phyloP scores from a whole-genome alignment of 352 stramenopile genomes.

The Phytophthora pini region DNA sequence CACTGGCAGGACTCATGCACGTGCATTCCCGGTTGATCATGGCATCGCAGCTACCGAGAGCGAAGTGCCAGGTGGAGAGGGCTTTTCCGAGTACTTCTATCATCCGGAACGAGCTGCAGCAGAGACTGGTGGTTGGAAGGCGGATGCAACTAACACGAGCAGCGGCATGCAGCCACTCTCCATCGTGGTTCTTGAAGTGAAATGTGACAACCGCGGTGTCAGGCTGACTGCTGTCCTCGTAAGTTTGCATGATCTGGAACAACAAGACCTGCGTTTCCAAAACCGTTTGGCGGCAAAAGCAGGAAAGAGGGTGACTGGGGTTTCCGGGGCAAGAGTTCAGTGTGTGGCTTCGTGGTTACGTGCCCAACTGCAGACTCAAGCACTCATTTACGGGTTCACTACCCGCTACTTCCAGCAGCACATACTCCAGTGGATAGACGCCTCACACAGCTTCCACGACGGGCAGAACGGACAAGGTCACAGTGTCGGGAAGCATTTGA shows the following conservation, averaged over 20 bases:
- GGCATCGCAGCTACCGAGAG: conserved; percentile 19
- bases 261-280: conserved; percentile 73
- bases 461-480: conserved; percentile 11
- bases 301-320: conserved; percentile 7
- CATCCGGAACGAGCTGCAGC: conserved; percentile 48
- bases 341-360: conserved; percentile 58
- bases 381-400: conserved; percentile 79
- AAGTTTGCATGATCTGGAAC: conserved; percentile 64
- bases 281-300: conserved; percentile 30
- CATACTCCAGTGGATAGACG: conserved; percentile 63
- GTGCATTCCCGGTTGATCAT: conserved; percentile 27
- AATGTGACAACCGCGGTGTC: conserved; percentile 76
- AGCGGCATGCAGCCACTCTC: conserved; percentile 25
- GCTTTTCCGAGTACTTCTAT: conserved; percentile 79
- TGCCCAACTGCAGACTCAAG: conserved; percentile 56
- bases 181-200: conserved; percentile 73
- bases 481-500: conserved; percentile 26
- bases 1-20: conserved; percentile 24
- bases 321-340: conserved; percentile 53
- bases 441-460: conserved; percentile 37
- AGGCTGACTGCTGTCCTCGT: conserved; percentile 66
- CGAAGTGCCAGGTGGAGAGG: conserved; percentile 48
- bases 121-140: conserved; percentile 30
- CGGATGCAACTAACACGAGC: conserved; percentile 7
- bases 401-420: conserved; percentile 80